Evolutionary conservation across 371 early-diverging fungal genomes (phyloP).

Genomic region (Mortierella sp.): DNA sequence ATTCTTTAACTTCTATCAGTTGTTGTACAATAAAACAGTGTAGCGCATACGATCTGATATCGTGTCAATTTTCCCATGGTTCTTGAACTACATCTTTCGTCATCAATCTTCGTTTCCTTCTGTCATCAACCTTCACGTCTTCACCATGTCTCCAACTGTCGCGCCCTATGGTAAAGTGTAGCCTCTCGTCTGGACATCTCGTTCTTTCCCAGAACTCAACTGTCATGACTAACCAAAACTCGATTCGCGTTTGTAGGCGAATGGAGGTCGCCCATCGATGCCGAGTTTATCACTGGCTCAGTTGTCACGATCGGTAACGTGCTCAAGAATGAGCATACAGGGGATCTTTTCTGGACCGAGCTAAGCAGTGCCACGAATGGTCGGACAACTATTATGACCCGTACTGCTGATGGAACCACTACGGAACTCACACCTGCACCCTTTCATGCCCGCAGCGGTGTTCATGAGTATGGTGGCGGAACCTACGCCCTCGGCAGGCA

Average conservation of each 20-base stretch:
- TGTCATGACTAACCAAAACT: not conserved
- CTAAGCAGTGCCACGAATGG: conserved; percentile 40
- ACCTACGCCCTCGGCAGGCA: conserved; percentile 66
- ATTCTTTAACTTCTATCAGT: no score
- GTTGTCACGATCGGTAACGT: conserved; percentile 21
- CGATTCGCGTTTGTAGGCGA: conserved; percentile 20
- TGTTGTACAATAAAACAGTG: no score
- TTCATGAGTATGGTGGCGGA: conserved; percentile 84
- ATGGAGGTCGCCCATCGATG: conserved; percentile 50
- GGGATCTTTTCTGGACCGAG: conserved; percentile 43
- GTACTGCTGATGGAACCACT: conserved; percentile 15
- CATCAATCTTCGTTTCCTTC: no score
- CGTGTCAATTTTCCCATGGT: no score
- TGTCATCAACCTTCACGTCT: no score
- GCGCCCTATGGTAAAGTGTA: conserved; percentile 33
- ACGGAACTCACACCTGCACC: conserved; percentile 50
- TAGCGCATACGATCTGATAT: no score
- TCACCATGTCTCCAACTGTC: conserved; percentile 33
- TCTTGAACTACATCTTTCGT: no score
- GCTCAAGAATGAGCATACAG: conserved; percentile 42
- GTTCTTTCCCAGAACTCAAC: no score
- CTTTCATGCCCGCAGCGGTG: conserved; percentile 65
- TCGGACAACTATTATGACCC: conserved; percentile 44
- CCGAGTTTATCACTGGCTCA: conserved; percentile 47
- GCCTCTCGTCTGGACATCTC: not conserved